phyloP scores from a whole-genome alignment of 2,329 filamentous ascomycete genomes.

The Colletotrichum salicis region DNA sequence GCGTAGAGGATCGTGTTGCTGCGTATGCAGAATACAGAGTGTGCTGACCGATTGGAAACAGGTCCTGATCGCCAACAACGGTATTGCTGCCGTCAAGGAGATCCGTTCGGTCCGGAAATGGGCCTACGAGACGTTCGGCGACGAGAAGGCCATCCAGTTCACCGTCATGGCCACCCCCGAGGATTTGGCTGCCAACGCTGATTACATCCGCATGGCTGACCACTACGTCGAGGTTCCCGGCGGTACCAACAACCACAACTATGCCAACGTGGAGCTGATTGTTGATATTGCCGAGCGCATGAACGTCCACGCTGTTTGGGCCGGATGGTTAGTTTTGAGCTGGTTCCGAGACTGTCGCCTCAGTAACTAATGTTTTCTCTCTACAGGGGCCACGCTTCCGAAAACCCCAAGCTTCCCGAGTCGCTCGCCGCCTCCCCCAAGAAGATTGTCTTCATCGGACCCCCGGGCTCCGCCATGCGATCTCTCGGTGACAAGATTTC shows the following conservation, averaged over 20 bases:
- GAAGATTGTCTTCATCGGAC: slow-evolving; percentile 99
- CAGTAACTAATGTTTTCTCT: slow-evolving; percentile 24
- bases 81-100: slow-evolving; percentile 99
- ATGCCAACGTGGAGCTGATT: slow-evolving; percentile 99
- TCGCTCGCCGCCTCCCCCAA: slow-evolving; percentile 95
- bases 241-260: slow-evolving; percentile 99
- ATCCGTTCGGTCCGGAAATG: slow-evolving; percentile 99
- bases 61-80: slow-evolving; percentile 99
- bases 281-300: slow-evolving; percentile 98
- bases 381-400: slow-evolving; percentile 90
- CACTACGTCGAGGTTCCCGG: slow-evolving; percentile 99
- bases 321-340: slow-evolving; percentile 80
- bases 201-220: slow-evolving; percentile 99
- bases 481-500: slow-evolving; percentile 99
- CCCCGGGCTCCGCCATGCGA: slow-evolving; percentile 97
- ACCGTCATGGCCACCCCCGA: slow-evolving; percentile 99
- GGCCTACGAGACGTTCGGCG: slow-evolving; percentile 99
- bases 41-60: slow-evolving; percentile 49
- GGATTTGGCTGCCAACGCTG: slow-evolving; percentile 95
- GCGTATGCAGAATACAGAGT: not conserved
- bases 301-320: slow-evolving; percentile 98
- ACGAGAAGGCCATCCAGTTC: slow-evolving; percentile 98
- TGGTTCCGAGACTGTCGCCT: not conserved
- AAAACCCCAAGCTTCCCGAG: slow-evolving; percentile 97
- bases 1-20: not conserved